phyloP scores from a whole-genome alignment of 2,329 filamentous ascomycete genomes.

The Aciculosporium take region DNA sequence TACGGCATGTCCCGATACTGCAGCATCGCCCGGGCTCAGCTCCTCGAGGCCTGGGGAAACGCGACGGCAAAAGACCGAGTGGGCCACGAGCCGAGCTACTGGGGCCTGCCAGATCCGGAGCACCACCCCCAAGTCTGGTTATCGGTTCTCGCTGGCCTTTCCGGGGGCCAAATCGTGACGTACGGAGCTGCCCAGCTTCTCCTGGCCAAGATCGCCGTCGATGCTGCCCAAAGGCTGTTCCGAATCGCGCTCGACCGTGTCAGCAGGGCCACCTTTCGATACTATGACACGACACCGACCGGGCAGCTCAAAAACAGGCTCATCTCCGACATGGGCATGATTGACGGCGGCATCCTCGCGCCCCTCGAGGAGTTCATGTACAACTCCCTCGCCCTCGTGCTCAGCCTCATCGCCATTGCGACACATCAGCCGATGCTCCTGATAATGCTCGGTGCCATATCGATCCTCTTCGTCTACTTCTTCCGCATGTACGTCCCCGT shows the following conservation, averaged over 20 bases:
- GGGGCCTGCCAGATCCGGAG: constrained; percentile 44
- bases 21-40: constrained; percentile 58
- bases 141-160: constrained; percentile 52
- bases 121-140: constrained; percentile 63
- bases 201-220: constrained; percentile 65
- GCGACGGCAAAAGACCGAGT: constrained; percentile 15
- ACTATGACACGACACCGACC: constrained; percentile 80
- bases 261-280: constrained; percentile 70
- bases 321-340: constrained; percentile 77
- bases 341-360: constrained; percentile 71
- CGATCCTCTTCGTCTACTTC: constrained; percentile 53
- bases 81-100: constrained; percentile 9
- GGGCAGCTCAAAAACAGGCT: constrained; percentile 85
- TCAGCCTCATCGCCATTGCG: constrained; percentile 64
- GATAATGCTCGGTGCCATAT: constrained; percentile 53
- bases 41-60: constrained; percentile 79
- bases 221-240: constrained; percentile 64
- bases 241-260: constrained; percentile 56
- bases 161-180: constrained; percentile 41
- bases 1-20: constrained; percentile 50
- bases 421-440: constrained; percentile 67
- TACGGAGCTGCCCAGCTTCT: constrained; percentile 49
- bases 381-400: constrained; percentile 54
- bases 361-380: constrained; percentile 61
- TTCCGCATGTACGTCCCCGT: constrained; percentile 69